phyloP scores from a whole-genome alignment of 306 rosid genomes.

The Vigna angularis region DNA sequence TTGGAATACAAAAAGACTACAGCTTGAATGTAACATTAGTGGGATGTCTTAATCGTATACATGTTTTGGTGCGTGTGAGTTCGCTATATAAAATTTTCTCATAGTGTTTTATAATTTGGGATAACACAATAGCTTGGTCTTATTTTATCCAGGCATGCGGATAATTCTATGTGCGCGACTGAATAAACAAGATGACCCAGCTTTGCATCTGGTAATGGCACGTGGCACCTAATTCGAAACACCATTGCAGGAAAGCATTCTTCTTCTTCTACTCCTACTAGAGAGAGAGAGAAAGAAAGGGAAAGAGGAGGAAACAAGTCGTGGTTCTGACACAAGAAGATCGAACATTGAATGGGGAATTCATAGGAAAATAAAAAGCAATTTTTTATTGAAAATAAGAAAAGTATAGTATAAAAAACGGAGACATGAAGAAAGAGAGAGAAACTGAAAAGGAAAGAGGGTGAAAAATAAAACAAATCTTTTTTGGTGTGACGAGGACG shows the following conservation, averaged over 20 bases:
- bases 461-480: constrained; percentile 53
- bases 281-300: background rate
- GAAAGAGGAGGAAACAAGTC: constrained; percentile 33
- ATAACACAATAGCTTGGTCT: constrained; percentile 14
- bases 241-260: background rate
- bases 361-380: background rate
- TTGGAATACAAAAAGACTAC: background rate
- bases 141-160: constrained; percentile 7
- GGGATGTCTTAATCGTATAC: constrained; percentile 12
- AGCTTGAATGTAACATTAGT: constrained; percentile 8
- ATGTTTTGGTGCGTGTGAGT: background rate
- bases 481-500: constrained; percentile 69
- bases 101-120: background rate
- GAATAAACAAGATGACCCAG: background rate
- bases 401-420: background rate
- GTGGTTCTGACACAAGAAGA: constrained; percentile 50
- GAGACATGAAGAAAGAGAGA: constrained; percentile 1
- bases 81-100: background rate
- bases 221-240: constrained; percentile 35
- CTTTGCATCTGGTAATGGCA: background rate
- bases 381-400: background rate
- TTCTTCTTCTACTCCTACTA: background rate
- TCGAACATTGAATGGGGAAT: constrained; percentile 54
- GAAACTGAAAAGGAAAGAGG: constrained; percentile 39
- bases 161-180: constrained; percentile 13